Percentiles rank a stretch among this genome's conserved stretches.
Conservation (phyloP, 1,139 yeast species). For the Debaryomyces udenii region DNA sequence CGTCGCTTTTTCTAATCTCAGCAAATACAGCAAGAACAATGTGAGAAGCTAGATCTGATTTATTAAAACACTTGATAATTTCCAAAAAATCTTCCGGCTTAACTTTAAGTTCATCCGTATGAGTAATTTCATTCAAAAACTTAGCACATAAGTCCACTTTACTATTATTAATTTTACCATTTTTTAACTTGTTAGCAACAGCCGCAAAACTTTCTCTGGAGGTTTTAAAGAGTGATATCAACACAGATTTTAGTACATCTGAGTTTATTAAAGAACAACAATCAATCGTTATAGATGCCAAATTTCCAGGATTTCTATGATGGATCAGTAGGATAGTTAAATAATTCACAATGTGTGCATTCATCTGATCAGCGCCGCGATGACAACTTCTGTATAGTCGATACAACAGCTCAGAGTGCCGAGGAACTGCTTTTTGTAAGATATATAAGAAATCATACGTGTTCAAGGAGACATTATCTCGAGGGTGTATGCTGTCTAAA, state of each 20-base stretch:
- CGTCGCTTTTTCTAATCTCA: not conserved
- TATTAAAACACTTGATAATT: slow-evolving; percentile 5
- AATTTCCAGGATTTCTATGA: not conserved
- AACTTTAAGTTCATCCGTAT: not conserved
- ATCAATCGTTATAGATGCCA: not conserved
- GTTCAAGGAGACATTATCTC: slow-evolving; percentile 1
- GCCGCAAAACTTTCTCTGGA: slow-evolving; percentile 6
- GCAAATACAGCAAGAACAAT: not conserved
- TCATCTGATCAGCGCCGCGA: not conserved
- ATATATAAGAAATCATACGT: slow-evolving; percentile 11
- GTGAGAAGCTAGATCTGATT: slow-evolving; percentile 7
- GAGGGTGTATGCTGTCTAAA: not conserved
- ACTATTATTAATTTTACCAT: slow-evolving; percentile 4
- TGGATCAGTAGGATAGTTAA: slow-evolving; percentile 4
- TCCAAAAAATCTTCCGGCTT: not conserved
- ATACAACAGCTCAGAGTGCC: not conserved
- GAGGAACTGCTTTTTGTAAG: slow-evolving; percentile 1
- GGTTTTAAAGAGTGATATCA: slow-evolving; percentile 1
- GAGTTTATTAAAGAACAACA: slow-evolving; percentile 1
- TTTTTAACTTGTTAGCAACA: slow-evolving; percentile 10
- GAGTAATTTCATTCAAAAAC: slow-evolving; percentile 1
- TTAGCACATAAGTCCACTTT: slow-evolving; percentile 2
- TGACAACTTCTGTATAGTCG: slow-evolving; percentile 7
- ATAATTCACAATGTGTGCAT: slow-evolving; percentile 9
- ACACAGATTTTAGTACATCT: not conserved